Percentiles rank a stretch among this genome's conserved stretches.
phyloP scores from a whole-genome alignment of 2,329 filamentous ascomycete species.

The Alternaria solani region DNA sequence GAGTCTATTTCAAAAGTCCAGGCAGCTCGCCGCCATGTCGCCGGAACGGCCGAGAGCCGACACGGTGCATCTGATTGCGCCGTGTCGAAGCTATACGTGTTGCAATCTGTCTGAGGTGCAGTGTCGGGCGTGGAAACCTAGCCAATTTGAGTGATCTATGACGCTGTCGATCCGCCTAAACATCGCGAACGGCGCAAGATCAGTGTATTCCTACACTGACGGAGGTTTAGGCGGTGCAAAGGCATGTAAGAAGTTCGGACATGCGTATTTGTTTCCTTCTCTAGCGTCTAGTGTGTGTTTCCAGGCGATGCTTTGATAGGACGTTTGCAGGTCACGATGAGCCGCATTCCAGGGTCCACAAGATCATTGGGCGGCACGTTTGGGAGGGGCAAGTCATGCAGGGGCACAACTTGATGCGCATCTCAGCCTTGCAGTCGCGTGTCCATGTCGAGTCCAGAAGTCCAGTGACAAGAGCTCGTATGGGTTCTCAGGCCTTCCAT shows the following conservation, averaged over 20 bases:
- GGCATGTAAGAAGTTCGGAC: neutral
- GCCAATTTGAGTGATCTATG: slow-evolving; percentile 48
- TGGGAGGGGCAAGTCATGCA: slow-evolving; percentile 18
- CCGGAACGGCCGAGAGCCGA: slow-evolving; percentile 26
- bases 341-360: slow-evolving; percentile 16
- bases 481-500: neutral
- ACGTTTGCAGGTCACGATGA: neutral
- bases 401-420: slow-evolving; percentile 9
- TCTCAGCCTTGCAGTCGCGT: slow-evolving; percentile 6
- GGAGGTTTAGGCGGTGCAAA: neutral
- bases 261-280: neutral
- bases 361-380: slow-evolving; percentile 2
- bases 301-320: neutral
- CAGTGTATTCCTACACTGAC: neutral
- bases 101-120: slow-evolving; percentile 43
- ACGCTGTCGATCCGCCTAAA: slow-evolving; percentile 35
- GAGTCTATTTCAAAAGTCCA: slow-evolving; percentile 16
- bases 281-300: neutral
- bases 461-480: neutral
- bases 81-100: slow-evolving; percentile 34
- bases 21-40: slow-evolving; percentile 1
- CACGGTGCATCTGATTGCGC: slow-evolving; percentile 27
- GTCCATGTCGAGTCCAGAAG: neutral
- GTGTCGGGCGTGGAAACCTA: slow-evolving; percentile 41
- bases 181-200: slow-evolving; percentile 8